phyloP scores from a whole-genome alignment of 768 basidiomycete genomes.

The Saitozyma podzolica region DNA sequence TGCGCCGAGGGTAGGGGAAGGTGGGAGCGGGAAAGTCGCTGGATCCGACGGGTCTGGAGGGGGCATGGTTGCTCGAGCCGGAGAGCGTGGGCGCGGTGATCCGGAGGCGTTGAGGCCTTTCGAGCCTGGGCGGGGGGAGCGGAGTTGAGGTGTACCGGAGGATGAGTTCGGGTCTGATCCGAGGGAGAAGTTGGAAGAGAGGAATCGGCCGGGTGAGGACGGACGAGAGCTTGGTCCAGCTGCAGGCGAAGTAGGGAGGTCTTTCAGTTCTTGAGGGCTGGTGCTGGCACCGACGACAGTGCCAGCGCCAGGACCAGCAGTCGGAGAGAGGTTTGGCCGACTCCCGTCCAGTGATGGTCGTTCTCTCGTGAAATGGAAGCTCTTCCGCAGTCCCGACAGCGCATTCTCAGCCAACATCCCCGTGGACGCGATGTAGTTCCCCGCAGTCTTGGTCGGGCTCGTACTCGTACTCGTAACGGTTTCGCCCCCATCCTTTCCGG shows the following conservation, averaged over 20 bases:
- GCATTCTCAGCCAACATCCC: slow-evolving; percentile 36
- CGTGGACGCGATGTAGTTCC: background rate
- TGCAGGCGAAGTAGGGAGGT: slow-evolving; percentile 11
- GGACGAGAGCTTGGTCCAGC: slow-evolving; percentile 10
- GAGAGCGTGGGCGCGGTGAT: background rate
- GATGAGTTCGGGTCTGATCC: slow-evolving; percentile 29
- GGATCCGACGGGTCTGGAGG: slow-evolving; percentile 40
- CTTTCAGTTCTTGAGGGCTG: slow-evolving; percentile 27
- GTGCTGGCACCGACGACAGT: background rate
- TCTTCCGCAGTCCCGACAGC: slow-evolving; percentile 34
- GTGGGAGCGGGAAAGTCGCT: slow-evolving; percentile 42
- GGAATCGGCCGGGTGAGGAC: slow-evolving; percentile 2
- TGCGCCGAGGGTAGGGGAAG: slow-evolving; percentile 27
- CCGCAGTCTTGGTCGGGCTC: background rate
- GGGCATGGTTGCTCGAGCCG: slow-evolving; percentile 8
- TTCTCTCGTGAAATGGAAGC: slow-evolving; percentile 22
- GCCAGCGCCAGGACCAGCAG: too few species aligned
- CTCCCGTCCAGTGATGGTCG: slow-evolving; percentile 3
- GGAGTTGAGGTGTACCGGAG: slow-evolving; percentile 18
- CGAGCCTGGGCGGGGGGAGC: slow-evolving; percentile 10
- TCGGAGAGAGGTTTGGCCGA: background rate
- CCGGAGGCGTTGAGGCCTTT: background rate
- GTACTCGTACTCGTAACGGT: too few species aligned
- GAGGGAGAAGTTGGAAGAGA: slow-evolving; percentile 14
- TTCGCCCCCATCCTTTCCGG: background rate